phyloP scores from a whole-genome alignment of 2,329 filamentous ascomycete species.

The Xylaria sp. region DNA sequence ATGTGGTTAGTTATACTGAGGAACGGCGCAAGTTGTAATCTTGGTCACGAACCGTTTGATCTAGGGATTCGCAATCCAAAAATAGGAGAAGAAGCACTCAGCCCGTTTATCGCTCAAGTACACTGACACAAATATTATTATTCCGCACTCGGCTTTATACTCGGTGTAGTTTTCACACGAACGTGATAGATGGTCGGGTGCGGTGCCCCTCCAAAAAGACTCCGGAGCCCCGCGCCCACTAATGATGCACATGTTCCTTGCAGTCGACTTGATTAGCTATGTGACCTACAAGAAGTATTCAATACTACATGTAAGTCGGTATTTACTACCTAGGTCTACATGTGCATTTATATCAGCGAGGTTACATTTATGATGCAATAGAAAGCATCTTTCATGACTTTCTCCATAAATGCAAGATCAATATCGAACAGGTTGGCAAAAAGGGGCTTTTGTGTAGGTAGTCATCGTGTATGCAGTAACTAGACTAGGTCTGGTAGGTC shows the following conservation, averaged over 20 bases:
- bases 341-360: background rate
- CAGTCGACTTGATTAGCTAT: background rate
- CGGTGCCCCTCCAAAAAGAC: slow-evolving; percentile 22
- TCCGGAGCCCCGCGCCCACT: slow-evolving; percentile 29
- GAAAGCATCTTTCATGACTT: background rate
- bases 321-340: background rate
- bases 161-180: slow-evolving; percentile 20
- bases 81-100: background rate
- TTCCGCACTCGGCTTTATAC: slow-evolving; percentile 17
- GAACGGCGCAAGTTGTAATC: background rate
- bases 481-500: too few species aligned
- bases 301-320: background rate
- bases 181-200: background rate
- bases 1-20: background rate
- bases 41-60: background rate
- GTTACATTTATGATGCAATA: background rate
- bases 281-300: background rate
- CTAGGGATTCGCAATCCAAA: too few species aligned
- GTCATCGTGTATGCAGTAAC: too few species aligned
- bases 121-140: background rate
- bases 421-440: too few species aligned
- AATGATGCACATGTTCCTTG: slow-evolving; percentile 18
- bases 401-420: background rate
- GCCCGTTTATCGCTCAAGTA: slow-evolving; percentile 7
- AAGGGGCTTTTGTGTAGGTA: too few species aligned